Evolutionary conservation across 208 protist species (phyloP), one percentile per base, ranked within the genome.

Genomic region (Novymonas esmeraldas): DNA sequence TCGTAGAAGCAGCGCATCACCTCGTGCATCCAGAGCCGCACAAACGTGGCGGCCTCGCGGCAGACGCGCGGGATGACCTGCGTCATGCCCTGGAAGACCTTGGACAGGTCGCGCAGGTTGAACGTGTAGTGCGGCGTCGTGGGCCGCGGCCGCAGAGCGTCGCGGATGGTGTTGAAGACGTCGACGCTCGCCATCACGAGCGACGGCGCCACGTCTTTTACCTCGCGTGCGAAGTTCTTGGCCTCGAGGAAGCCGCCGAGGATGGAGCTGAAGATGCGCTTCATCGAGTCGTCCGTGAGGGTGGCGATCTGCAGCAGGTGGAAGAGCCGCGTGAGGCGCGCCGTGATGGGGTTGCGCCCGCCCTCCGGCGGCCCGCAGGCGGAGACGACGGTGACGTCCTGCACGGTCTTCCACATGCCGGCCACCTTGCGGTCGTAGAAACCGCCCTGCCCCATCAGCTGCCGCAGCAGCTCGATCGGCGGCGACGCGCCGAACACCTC

Each of bases 51-150:
- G 24, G 64, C 64, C 26, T 92, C 79, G 55, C 78, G 78, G 56
- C 93, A 95, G 18, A 90, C 81, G 51, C 90, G 82, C n/a, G 94
- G 90, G 22, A 90, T 89, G 10, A 94, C 92, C 79, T 98, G 95
- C 39, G 94, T 92, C 33, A 98, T 82, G 54, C 96, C 96, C 73
- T 97, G 93, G 54, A 98, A 98, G 18, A 99, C 92, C 84, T 98
- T 98, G 20, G 93, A 93, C 14, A 99, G 75, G 70, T 99, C 98
- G 59, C 98, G 93, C 14, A 99, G 81, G 66, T 99, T 99, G 86
- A 99, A 99, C 3, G 98, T 98, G 85, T 99, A 99, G 82, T 99
- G 98, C 44, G 96, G 85, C 62, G 98, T 99, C 33, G 88, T 78
- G 18, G 98, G 98, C 28, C 95, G 98, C 41, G 98, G 98, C 2